Base-by-base conservation (phyloP, 2,329 filamentous ascomycete genomes). In the Colletotrichum sp. region DNA sequence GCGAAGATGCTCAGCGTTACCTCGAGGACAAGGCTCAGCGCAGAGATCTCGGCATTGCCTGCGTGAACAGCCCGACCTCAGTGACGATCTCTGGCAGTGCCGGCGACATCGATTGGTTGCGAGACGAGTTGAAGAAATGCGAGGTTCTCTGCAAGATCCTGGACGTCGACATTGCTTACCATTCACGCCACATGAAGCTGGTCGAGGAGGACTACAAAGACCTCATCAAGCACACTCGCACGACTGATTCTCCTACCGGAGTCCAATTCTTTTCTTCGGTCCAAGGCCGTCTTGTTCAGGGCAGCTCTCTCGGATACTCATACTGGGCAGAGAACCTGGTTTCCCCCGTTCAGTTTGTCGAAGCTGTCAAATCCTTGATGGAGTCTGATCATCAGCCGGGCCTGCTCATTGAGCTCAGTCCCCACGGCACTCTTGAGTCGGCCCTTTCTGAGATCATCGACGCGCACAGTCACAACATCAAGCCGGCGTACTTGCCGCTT, bases 261-360 rank as follows among this genome's bases (percentile, higher is more conserved):
- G 21, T 71, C 4, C 77, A 63, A 8, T 88, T 89, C 84, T 83
- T 87, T 73, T 89, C 88, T 0, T 85, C 87, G 1, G 83, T 88
- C 15, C 83, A 82, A 13, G 84, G 86, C n/a, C 3, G n/a, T 55
- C 12, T 69, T 21, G 10, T 72, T 21, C 9, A 55, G 26, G 64
- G 59, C 5, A 9, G 8, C 3, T 32, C 44, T 6, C 16, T 65
- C n/a, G 62, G 15, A 15, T 49, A 69, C 2, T 32, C 78, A 0
- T 90, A 90, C 78, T 90, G 89, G 89, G 82, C 83, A 3, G 78
- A 82, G 3, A 90, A 90, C 68, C 78, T 90, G 78, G 83, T 85
- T 1, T 85, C 84, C 4, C 84, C 85, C 1, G 89, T 90, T 10
- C 82, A 84, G 6, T 90, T 88, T 76, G 80, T 84, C 9, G 79